Evolutionary conservation across 805 yeast genomes (phyloP).

Genomic region (Wickerhamomyces xylosicus): DNA sequence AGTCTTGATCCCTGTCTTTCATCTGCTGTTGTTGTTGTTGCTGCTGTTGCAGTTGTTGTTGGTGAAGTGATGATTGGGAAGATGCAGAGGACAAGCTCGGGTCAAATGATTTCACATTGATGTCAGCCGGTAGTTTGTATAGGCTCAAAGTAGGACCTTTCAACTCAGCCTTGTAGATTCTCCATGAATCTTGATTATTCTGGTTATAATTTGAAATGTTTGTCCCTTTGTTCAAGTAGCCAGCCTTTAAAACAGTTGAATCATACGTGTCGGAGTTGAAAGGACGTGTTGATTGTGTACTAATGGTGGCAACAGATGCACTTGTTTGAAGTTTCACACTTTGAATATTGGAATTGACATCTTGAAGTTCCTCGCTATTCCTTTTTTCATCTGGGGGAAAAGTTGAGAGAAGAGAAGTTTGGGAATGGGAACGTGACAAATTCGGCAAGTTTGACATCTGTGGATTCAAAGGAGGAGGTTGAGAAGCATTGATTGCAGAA

Average conservation of each 20-base stretch:
- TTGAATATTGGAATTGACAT: not conserved
- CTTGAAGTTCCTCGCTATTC: no score
- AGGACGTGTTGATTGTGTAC: constrained; percentile 11
- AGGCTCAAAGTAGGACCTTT: constrained; percentile 57
- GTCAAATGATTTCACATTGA: constrained; percentile 33
- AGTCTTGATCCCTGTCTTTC: not conserved
- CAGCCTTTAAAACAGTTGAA: constrained; percentile 32
- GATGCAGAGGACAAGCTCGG: constrained; percentile 9
- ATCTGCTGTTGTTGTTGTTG: not conserved
- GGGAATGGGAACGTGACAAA: no score
- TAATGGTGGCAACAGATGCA: not conserved
- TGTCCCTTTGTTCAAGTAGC: constrained; percentile 49
- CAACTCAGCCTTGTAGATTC: constrained; percentile 54
- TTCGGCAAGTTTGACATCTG: no score
- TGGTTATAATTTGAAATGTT: constrained; percentile 18
- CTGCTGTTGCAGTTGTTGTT: not conserved
- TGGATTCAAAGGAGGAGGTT: no score
- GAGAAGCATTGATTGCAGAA: no score
- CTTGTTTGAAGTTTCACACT: not conserved
- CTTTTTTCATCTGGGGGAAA: no score
- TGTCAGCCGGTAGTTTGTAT: constrained; percentile 44
- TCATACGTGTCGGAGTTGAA: constrained; percentile 26
- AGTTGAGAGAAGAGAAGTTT: no score
- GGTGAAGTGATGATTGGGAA: constrained; percentile 1
- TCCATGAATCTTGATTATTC: constrained; percentile 19